phyloP scores from a whole-genome alignment of 2,329 filamentous ascomycete species.

The Byssothecium circinans region DNA sequence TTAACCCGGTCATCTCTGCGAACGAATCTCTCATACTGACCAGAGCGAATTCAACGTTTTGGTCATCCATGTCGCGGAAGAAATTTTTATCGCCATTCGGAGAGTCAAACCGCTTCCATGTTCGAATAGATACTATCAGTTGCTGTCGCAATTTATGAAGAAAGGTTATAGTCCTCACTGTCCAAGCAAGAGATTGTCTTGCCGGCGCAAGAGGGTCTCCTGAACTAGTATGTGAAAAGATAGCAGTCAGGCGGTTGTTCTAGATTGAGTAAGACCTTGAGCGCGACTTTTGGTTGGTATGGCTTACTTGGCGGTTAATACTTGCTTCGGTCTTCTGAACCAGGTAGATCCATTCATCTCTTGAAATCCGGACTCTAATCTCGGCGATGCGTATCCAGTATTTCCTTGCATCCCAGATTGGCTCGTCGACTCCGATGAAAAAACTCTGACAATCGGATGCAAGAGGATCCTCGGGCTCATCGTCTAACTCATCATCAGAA shows the following conservation, averaged over 20 bases:
- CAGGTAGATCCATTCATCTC: background rate
- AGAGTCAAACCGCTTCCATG: slow-evolving; percentile 10
- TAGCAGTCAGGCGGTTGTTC: background rate
- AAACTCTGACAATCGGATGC: background rate
- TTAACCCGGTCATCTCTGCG: slow-evolving; percentile 9
- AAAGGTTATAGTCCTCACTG: slow-evolving; percentile 2
- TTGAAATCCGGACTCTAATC: background rate
- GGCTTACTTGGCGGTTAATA: background rate
- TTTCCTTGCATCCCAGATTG: background rate
- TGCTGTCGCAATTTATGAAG: slow-evolving; percentile 1
- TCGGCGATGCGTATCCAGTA: background rate
- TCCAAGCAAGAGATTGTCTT: slow-evolving; percentile 2
- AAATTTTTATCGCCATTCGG: slow-evolving; percentile 10
- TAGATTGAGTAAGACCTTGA: background rate
- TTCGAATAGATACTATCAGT: slow-evolving; percentile 1
- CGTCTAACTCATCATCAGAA: slow-evolving; percentile 1
- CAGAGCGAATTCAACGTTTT: background rate
- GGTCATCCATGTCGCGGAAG: slow-evolving; percentile 11
- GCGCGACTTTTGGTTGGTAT: background rate
- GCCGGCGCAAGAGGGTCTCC: background rate
- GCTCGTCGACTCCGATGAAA: background rate
- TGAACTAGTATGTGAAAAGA: background rate
- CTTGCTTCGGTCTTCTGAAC: background rate
- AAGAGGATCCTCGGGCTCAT: background rate
- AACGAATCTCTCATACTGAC: slow-evolving; percentile 12